Base-by-base conservation (phyloP, 2,329 filamentous ascomycete genomes). In the Penicillium sumatraense region DNA sequence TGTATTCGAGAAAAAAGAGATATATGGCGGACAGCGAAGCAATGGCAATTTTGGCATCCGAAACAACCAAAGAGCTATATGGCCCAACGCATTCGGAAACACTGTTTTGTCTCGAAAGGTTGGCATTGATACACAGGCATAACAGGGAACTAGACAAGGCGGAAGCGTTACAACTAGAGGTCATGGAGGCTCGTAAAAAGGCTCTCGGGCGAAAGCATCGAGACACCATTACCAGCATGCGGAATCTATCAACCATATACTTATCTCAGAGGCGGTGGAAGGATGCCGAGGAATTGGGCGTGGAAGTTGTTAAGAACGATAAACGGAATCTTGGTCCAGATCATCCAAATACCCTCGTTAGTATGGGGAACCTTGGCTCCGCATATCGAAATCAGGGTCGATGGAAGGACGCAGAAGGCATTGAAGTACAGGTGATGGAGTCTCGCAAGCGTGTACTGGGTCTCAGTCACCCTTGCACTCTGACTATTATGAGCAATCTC, bases 251-350 rank as follows among this genome's bases (percentile, higher is more conserved):
- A 35, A 14, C 31, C 31, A 35, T n/a, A 35, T 6, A 14, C 31
- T 35, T 11, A 14, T 5, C 31, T n/a, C 31, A 35, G 14, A 16
- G 35, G 3, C 13, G 10, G 20, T 38, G 35, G 35, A 41, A 55
- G 26, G 50, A 59, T 23, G 61, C 64, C 3, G 56, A 64, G 52
- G 24, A 56, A 21, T 53, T 68, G 3, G n/a, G 33, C 6, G 13
- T 53, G 18, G 48, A 59, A 27, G 64, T 64, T 23, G 36, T 61
- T 31, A 51, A 65, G 50, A 59, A 18, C 4, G 23, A 36, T 16
- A 61, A 56, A 46, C 27, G 41, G 46, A 29, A 51, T 23, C 53
- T 65, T 8, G 63, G 62, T 5, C 40, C n/a, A 18, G 59, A 64
- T 10, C 56, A 64, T 59, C 62, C 24, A 24, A 1, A 18, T 18